Evolutionary conservation across 805 yeast species (phyloP).

Genomic region (Torulaspora maleeae): DNA sequence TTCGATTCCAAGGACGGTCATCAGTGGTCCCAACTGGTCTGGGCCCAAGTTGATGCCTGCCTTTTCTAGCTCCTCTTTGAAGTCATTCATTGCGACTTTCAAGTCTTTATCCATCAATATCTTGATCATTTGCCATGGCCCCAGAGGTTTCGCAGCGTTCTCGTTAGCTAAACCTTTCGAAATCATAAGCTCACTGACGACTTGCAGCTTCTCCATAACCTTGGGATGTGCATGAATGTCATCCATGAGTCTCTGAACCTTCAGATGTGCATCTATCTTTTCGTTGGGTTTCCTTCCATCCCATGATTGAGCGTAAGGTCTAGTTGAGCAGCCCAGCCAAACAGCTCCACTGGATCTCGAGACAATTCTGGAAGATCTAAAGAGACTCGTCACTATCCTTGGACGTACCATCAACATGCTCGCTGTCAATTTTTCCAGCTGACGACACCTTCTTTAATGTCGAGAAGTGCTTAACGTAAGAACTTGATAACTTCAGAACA

Average conservation of each 20-base stretch:
- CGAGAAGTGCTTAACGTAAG: not conserved
- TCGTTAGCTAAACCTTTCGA: constrained; percentile 21
- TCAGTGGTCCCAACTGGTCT: constrained; percentile 28
- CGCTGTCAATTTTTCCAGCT: not conserved
- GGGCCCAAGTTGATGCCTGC: constrained; percentile 29
- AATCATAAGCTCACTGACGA: constrained; percentile 21
- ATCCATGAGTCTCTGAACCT: constrained; percentile 26
- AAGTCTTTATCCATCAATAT: constrained; percentile 28
- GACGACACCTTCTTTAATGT: not conserved
- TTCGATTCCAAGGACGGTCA: constrained; percentile 29
- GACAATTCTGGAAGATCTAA: not conserved
- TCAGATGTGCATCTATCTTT: constrained; percentile 26
- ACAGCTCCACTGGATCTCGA: not conserved
- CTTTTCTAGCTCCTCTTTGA: constrained; percentile 26
- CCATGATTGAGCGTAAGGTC: constrained; percentile 29
- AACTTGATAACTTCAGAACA: not conserved
- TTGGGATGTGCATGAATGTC: constrained; percentile 23
- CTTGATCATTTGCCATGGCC: constrained; percentile 28
- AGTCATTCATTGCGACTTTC: constrained; percentile 25
- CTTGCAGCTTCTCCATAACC: constrained; percentile 20
- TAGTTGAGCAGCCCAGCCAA: not conserved
- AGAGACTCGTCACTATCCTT: not conserved
- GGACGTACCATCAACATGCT: not conserved
- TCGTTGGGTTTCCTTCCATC: constrained; percentile 23
- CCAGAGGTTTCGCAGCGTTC: constrained; percentile 17